Evolutionary conservation across 1,284 basidiomycete genomes (phyloP), one percentile per base, ranked within the genome.

Genomic region (Exobasidium cylindrosporum): DNA sequence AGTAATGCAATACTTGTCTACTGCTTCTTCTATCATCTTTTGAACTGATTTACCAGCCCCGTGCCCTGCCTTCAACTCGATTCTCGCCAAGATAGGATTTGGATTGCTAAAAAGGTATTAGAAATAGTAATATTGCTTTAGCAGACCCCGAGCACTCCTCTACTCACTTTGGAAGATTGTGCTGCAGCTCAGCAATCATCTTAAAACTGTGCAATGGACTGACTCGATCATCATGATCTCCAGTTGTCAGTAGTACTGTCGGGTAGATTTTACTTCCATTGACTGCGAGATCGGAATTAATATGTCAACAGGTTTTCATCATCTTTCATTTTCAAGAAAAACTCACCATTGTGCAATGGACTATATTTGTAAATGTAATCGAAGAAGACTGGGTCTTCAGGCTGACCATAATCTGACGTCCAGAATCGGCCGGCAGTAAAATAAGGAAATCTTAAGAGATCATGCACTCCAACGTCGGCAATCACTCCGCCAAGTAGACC

Each of bases 391-490:
- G 71, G 67, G 49, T 76, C 74, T 29, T 74, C 73, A 3, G 90
- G 88, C 74, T 90, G 83, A n/a, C 90, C 90, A 70, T 88, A 92
- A 79, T 92, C 91, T 23, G 87, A 85, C 1, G 83, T 85, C 91
- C 91, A 93, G 1, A 88, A 88, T 62, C 85, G 84, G 47, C 89
- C 88, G 85, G 77, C 77, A 13, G 75, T 78, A 68, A 70, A 78
- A 7, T 67, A 64, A 32, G 69, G 64, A 67, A 79, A 77, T 61
- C 72, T 71, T 65, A 93, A 84, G 70, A 92, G 83, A 80, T 93
- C 91, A 66, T 88, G 83, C 1, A 92, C 90, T 17, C 77, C 77
- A 0, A 79, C 77, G 35, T 78, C 77, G 3, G 74, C 77, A 11
- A 79, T 66, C 11, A 74, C 72, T 0, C 73, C 77, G 2, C 77